Evolutionary conservation across 331 rosid species (phyloP).

Genomic region (Phaseolus coccineus): DNA sequence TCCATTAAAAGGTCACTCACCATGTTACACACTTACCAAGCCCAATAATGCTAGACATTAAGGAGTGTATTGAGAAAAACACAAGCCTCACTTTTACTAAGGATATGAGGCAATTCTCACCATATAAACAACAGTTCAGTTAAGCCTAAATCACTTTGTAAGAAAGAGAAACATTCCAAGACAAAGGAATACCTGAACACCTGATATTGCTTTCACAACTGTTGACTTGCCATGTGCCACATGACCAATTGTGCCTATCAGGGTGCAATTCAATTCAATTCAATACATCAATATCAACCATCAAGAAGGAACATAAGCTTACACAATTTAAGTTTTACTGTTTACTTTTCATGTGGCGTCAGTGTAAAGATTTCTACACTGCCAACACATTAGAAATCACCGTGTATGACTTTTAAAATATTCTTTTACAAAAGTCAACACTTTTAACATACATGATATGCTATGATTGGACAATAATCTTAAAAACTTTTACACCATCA

Average conservation of each 20-base stretch:
- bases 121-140: too few relatives aligned
- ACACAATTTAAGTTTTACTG: not conserved
- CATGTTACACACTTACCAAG: too few relatives aligned
- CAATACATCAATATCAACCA: constrained; percentile 24
- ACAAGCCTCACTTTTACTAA: too few relatives aligned
- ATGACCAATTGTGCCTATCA: constrained; percentile 94
- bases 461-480: not conserved
- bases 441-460: not conserved
- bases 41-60: too few relatives aligned
- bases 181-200: constrained; percentile 78
- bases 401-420: not conserved
- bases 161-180: not conserved
- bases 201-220: constrained; percentile 94
- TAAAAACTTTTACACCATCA: not conserved
- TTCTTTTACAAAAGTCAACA: not conserved
- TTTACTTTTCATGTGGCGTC: not conserved
- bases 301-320: constrained; percentile 1
- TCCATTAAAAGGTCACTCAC: too few relatives aligned
- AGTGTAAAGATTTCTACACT: not conserved
- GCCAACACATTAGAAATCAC: not conserved
- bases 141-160: too few relatives aligned
- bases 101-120: too few relatives aligned
- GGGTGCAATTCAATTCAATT: constrained; percentile 10
- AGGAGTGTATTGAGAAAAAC: too few relatives aligned
- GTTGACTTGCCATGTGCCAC: constrained; percentile 99